Conservation (phyloP, 345 rosid genomes). For the Acer negundo region DNA sequence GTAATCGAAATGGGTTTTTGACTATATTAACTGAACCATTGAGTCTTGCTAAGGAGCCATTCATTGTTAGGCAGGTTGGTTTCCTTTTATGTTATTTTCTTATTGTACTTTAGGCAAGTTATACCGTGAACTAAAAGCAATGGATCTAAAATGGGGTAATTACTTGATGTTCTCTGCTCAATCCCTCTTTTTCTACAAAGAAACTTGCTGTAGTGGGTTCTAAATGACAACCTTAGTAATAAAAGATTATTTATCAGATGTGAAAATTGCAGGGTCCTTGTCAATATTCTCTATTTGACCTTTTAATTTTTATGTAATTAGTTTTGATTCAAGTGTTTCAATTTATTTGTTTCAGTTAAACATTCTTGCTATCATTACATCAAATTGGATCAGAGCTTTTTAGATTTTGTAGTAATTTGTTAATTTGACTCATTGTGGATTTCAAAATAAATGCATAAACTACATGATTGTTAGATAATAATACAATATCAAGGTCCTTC, state of each 20-base stretch:
- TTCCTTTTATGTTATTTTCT: conserved; percentile 5
- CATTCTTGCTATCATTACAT: not conserved
- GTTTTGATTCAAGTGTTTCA: not conserved
- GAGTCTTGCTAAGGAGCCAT: conserved; percentile 81
- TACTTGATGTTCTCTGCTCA: not conserved
- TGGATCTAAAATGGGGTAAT: not conserved
- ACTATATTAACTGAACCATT: conserved; percentile 82
- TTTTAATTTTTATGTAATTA: not conserved
- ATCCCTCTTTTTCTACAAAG: not conserved
- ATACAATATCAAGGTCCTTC: not conserved
- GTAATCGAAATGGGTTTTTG: conserved; percentile 82
- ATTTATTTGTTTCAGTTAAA: conserved; percentile 8
- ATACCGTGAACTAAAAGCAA: not conserved
- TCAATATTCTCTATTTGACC: not conserved
- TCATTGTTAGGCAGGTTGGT: conserved; percentile 90
- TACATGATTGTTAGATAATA: not conserved
- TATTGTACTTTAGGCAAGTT: not conserved
- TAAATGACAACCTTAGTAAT: not conserved
- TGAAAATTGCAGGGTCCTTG: not conserved
- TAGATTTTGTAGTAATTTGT: conserved; percentile 5
- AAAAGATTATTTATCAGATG: not conserved
- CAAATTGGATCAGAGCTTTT: conserved; percentile 3
- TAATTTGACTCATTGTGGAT: not conserved
- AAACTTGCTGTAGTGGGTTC: not conserved
- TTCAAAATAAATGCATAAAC: not conserved